Conservation (phyloP, 2,329 filamentous ascomycete genomes). For the Aspergillus ruber region DNA sequence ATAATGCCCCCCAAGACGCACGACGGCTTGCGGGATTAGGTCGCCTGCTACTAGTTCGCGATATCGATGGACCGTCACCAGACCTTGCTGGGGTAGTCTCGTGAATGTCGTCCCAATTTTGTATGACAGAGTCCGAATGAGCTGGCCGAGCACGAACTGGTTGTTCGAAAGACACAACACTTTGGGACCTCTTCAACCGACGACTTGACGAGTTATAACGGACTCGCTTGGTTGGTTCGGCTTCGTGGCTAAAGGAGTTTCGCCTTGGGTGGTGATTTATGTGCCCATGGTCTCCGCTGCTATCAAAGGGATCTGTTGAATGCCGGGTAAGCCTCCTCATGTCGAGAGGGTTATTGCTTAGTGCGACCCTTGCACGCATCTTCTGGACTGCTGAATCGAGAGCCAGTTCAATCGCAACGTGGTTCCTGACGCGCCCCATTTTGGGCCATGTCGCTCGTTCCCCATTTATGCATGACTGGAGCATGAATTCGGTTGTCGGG, state of each 20-base stretch:
- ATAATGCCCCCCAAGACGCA: constrained; percentile 6
- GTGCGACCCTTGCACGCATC: constrained; percentile 34
- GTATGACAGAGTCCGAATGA: background rate
- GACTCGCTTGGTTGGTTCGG: constrained; percentile 13
- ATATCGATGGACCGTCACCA: constrained; percentile 2
- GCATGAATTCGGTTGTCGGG: constrained; percentile 80
- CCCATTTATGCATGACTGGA: constrained; percentile 66
- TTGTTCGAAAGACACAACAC: constrained; percentile 12
- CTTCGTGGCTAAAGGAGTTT: constrained; percentile 27
- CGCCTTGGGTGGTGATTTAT: constrained; percentile 15
- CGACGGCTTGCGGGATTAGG: constrained; percentile 2
- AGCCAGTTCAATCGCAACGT: constrained; percentile 81
- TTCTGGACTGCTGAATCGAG: constrained; percentile 44
- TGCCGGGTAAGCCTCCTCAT: constrained; percentile 12
- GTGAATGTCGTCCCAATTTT: background rate
- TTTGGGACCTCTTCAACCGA: constrained; percentile 12
- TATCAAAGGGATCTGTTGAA: constrained; percentile 17
- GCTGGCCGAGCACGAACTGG: background rate
- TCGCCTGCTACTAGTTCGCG: constrained; percentile 1
- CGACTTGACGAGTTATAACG: constrained; percentile 3
- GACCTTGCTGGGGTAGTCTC: background rate
- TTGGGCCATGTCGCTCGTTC: constrained; percentile 91
- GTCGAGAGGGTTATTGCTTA: constrained; percentile 22
- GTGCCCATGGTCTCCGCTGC: constrained; percentile 14
- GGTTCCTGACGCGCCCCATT: constrained; percentile 74